Conservation (phyloP, 805 yeast genomes). For the Metschnikowia hibisci region DNA sequence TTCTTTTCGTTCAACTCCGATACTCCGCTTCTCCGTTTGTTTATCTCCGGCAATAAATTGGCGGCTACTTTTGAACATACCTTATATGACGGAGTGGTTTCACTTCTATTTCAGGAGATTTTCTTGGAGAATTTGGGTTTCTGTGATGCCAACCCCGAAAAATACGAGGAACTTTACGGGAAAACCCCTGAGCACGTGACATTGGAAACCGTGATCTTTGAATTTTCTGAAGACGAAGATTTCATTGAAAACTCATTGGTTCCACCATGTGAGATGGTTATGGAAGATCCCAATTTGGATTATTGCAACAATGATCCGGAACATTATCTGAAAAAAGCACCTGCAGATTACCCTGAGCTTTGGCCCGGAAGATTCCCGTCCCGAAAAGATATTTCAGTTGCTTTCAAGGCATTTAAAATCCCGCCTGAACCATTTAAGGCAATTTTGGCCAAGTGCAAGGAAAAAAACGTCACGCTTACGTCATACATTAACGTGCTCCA, state of each 20-base stretch:
- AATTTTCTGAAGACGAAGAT: constrained; percentile 19
- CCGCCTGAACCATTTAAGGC: constrained; percentile 21
- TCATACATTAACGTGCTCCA: constrained; percentile 25
- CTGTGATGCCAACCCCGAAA: constrained; percentile 12
- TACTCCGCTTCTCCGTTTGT: constrained; percentile 28
- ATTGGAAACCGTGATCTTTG: constrained; percentile 19
- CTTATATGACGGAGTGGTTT: constrained; percentile 38
- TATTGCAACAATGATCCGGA: constrained; percentile 23
- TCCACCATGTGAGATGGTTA: constrained; percentile 31
- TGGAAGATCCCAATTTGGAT: constrained; percentile 26
- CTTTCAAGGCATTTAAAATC: constrained; percentile 28
- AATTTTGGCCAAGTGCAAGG: constrained; percentile 27
- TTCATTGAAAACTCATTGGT: constrained; percentile 28
- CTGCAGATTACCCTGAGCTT: constrained; percentile 19
- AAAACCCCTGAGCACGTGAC: constrained; percentile 5
- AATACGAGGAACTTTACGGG: constrained; percentile 13
- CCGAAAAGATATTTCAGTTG: constrained; percentile 14
- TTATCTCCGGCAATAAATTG: constrained; percentile 23
- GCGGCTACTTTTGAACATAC: constrained; percentile 35
- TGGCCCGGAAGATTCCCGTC: constrained; percentile 33
- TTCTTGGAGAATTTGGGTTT: constrained; percentile 26
- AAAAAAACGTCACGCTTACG: constrained; percentile 30
- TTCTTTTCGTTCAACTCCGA: constrained; percentile 22
- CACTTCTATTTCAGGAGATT: constrained; percentile 31
- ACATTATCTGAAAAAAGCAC: constrained; percentile 21